Base-by-base conservation (phyloP, 2,329 filamentous ascomycete species). In the Fusarium sp. region DNA sequence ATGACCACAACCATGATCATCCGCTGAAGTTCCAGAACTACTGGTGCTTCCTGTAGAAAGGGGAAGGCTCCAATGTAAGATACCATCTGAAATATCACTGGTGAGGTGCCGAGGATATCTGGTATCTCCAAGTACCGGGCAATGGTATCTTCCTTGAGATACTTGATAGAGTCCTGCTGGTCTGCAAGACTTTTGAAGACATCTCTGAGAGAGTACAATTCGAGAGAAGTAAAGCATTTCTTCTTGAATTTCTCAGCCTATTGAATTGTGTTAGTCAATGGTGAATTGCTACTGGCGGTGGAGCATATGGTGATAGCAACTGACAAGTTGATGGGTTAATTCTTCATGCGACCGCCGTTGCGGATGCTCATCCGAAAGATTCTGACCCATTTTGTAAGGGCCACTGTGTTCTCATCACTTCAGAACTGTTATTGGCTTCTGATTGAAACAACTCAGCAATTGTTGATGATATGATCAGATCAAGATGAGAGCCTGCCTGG, bases 41-140 rank as follows among this genome's bases (percentile, higher is more conserved):
- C 90, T 0, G 92, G 92, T 0, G 91, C 91, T 74, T 92, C 88
- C 55, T 87, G 85, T 4, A 92, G 83, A 69, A 93, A 93, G 0
- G 92, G 92, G 63, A 94, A 94, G 1, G 91, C 89, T 32, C 90
- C 92, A 2, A 93, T 83, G 71, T 90, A 92, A 7, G 89, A 90
- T 4, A 90, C 78, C 85, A 93, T 91, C 74, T 92, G 90, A 75
- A 92, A 93, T 47, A 94, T 75, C 45, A 94, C 85, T 3, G 90
- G 86, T 6, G 90, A 91, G 10, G 87, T 90, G 53, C 84, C 86
- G 27, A 94, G 81, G 27, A 90, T 85, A 75, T 93, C 91, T 6
- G 92, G 92, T 22, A 94, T 85, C 79, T 92, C 90, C 46, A 94
- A 86, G 77, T 92, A 94, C 34, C 90, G 87, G 64, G 89, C 87